Evolutionary conservation across 2,329 filamentous ascomycete genomes (phyloP), one percentile per base, ranked within the genome.

Genomic region (Talaromyces piceae): DNA sequence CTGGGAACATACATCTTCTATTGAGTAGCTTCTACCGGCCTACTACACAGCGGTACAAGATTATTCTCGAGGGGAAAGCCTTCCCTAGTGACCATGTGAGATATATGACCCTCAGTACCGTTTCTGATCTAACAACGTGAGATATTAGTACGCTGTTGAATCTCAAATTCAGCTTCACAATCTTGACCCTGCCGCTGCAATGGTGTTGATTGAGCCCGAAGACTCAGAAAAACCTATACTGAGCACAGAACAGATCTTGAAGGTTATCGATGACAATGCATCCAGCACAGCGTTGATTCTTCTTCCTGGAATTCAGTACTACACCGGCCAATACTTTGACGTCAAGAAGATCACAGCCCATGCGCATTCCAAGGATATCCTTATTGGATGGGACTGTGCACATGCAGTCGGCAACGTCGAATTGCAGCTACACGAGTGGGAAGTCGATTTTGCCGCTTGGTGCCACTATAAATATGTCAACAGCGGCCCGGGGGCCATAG

Each of bases 391-490:
- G 89, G 90, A 95, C 64, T 82, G 93, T 23, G 90, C 90, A 0
- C 89, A 95, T 66, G 88, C 88, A 0, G 87, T 81, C 20, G 90
- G 90, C 27, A 95, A 95, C 63, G 87, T 94, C 2, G 82, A 86
- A 37, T 70, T 95, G 16, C 71, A 76, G 52, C 76, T 95, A 18
- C 89, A 95, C 67, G 87, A 91, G 60, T 95, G 90, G 90, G 79
- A 87, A 58, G 88, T 94, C 28, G 90, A 95, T 67, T 95, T 95
- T 61, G 90, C 91, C 13, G 87, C 81, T 49, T 95, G 90, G 90
- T 95, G 90, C 69, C 91, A 85, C 16, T 95, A 95, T 77, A 95
- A 95, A 72, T 95, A 95, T 72, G 79, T 95, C 66, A 95, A 95
- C 64, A 83, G 84, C 23, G 90, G 90, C 0, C 88, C 90, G 0